Evolutionary conservation across 345 rosid species (phyloP).

Genomic region (Brassica nigra): DNA sequence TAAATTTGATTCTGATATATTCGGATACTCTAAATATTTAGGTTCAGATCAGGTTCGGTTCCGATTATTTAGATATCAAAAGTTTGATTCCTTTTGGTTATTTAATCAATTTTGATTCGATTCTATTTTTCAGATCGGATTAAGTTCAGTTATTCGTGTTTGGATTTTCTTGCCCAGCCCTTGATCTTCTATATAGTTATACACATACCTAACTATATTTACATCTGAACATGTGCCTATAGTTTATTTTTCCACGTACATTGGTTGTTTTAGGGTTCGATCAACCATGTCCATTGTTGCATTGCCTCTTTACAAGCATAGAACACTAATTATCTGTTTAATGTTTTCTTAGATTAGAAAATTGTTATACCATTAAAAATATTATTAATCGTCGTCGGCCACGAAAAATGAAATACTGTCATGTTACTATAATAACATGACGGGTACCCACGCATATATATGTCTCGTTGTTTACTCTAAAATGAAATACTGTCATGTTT

Average conservation of each 20-base stretch:
- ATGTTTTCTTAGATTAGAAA: not conserved
- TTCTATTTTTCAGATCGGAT: no score
- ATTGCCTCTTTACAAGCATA: not conserved
- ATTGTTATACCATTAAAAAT: not conserved
- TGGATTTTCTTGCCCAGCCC: no score
- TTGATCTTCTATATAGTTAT: not conserved
- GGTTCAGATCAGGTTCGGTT: no score
- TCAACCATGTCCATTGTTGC: not conserved
- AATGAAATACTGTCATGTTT: no score
- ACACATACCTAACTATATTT: not conserved
- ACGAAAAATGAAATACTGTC: not conserved
- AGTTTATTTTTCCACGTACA: not conserved
- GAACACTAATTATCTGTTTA: not conserved
- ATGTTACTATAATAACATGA: not conserved
- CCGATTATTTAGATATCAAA: no score
- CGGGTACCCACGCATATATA: not conserved
- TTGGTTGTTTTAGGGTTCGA: not conserved
- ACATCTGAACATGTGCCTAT: not conserved
- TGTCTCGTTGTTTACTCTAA: not conserved
- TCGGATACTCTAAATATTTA: no score
- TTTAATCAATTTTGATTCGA: no score
- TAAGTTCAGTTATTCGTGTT: no score
- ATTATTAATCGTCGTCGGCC: not conserved
- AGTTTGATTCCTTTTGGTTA: no score
- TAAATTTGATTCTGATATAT: no score